phyloP scores from a whole-genome alignment of 768 basidiomycete genomes.

The Rhodocollybia butyracea region DNA sequence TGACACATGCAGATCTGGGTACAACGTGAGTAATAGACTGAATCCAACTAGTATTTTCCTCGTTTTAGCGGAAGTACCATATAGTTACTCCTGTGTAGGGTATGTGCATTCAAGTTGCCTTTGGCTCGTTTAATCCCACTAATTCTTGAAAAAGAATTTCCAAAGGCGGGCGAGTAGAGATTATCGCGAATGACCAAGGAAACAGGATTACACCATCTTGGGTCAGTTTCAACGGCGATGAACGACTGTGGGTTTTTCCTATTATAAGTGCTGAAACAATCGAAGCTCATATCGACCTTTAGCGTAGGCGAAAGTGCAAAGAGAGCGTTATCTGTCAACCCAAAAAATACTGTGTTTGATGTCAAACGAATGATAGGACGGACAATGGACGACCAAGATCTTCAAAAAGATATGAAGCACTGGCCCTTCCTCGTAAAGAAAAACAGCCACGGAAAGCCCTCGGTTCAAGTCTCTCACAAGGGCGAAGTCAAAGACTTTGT shows the following conservation, averaged over 20 bases:
- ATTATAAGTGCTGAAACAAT: not conserved
- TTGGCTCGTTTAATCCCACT: not conserved
- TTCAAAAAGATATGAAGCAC: slow-evolving; percentile 45
- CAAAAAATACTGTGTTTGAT: slow-evolving; percentile 53
- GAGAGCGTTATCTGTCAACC: slow-evolving; percentile 39
- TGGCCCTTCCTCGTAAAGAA: slow-evolving; percentile 29
- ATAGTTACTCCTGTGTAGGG: slow-evolving; percentile 8
- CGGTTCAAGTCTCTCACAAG: slow-evolving; percentile 44
- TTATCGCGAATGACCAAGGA: slow-evolving; percentile 55
- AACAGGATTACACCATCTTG: slow-evolving; percentile 65
- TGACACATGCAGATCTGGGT: not conserved
- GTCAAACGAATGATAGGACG: slow-evolving; percentile 51
- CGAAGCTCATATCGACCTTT: not conserved
- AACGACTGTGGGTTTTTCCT: slow-evolving; percentile 38
- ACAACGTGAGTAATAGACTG: not conserved
- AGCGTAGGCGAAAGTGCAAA: slow-evolving; percentile 43
- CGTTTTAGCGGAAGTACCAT: too few relatives aligned
- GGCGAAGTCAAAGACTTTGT: slow-evolving; percentile 45
- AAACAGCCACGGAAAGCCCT: slow-evolving; percentile 39
- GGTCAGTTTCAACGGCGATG: slow-evolving; percentile 57
- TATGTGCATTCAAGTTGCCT: not conserved
- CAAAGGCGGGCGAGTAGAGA: slow-evolving; percentile 60
- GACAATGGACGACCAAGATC: slow-evolving; percentile 38
- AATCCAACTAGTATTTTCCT: too few relatives aligned
- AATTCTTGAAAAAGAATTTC: slow-evolving; percentile 13